A percentile compares a stretch with the other conserved stretches of the same genome.
These are phyloP conservation scores for Achaetomiella virescens DNA, from an alignment of 495 filamentous ascomycete species.

Conservation along the genomic window DNA sequence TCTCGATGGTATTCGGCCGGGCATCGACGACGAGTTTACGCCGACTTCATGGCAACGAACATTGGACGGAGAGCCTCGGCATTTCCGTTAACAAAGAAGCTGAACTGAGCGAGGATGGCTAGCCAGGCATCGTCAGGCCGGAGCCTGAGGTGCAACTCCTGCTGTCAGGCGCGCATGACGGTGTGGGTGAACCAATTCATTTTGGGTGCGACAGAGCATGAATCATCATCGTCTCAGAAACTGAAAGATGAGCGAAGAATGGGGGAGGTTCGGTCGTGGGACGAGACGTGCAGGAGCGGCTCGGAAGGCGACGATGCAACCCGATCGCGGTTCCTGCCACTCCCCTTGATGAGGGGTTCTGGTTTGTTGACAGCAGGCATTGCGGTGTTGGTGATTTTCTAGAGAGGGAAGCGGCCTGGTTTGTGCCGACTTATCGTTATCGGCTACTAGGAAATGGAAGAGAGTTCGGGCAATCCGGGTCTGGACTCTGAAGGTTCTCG, in stretches of 20 bases:
- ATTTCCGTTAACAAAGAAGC: slow-evolving; percentile 44
- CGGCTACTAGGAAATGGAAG: background rate
- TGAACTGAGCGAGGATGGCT: slow-evolving; percentile 50
- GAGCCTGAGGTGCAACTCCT: slow-evolving; percentile 47
- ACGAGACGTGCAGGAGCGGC: background rate
- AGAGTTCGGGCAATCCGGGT: no score
- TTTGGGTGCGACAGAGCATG: background rate
- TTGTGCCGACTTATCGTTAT: no score
- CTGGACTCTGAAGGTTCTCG: no score
- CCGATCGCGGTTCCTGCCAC: background rate
- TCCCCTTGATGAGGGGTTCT: background rate
- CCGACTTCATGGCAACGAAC: slow-evolving; percentile 36
- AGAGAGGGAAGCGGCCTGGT: no score
- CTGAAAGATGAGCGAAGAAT: background rate
- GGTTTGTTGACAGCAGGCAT: background rate
- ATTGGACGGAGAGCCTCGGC: slow-evolving; percentile 39
- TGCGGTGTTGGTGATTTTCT: background rate
- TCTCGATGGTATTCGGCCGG: background rate
- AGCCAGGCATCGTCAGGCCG: slow-evolving; percentile 59
- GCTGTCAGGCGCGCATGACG: slow-evolving; percentile 44
- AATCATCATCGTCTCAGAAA: background rate
- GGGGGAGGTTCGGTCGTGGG: background rate
- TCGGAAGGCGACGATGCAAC: background rate
- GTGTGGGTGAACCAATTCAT: slow-evolving; percentile 18
- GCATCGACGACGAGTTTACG: background rate